Conservation (phyloP, 352 stramenopile species). For the Pythium brassicae region DNA sequence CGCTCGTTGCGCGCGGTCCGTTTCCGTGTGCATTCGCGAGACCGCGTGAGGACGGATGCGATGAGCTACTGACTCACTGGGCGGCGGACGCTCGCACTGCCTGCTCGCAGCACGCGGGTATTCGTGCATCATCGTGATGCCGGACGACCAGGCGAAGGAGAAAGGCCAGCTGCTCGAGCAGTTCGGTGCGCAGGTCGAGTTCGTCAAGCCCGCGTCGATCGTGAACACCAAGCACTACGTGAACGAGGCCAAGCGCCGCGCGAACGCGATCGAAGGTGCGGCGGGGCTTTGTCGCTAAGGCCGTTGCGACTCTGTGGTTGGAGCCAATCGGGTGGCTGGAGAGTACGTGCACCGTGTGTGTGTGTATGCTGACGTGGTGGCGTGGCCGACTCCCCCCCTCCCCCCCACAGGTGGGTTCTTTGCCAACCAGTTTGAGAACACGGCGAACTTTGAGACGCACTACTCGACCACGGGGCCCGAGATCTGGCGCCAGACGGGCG, state of each 20-base stretch:
- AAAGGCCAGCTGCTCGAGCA: conserved; percentile 78
- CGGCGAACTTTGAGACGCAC: conserved; percentile 94
- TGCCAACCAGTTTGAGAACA: conserved; percentile 98
- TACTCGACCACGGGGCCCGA: conserved; percentile 94
- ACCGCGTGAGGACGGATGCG: background rate
- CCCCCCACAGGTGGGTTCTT: conserved; percentile 85
- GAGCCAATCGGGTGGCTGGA: no score
- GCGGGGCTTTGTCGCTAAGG: background rate
- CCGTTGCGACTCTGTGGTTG: no score
- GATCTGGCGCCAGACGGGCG: conserved; percentile 92
- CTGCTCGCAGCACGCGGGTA: conserved; percentile 83
- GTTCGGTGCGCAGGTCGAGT: conserved; percentile 84
- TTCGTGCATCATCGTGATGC: conserved; percentile 95
- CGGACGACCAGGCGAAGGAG: conserved; percentile 96
- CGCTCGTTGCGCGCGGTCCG: conserved; percentile 86
- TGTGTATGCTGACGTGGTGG: no score
- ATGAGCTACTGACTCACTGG: background rate
- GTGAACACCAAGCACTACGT: conserved; percentile 98
- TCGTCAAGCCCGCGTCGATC: conserved; percentile 92
- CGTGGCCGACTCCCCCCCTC: background rate
- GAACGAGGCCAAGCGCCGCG: conserved; percentile 91
- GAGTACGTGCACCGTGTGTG: no score
- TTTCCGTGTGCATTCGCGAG: background rate
- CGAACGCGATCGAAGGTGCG: conserved; percentile 72
- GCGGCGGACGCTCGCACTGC: conserved; percentile 5